phyloP scores from a whole-genome alignment of 352 stramenopile genomes.

The Phytophthora chlamydospora region DNA sequence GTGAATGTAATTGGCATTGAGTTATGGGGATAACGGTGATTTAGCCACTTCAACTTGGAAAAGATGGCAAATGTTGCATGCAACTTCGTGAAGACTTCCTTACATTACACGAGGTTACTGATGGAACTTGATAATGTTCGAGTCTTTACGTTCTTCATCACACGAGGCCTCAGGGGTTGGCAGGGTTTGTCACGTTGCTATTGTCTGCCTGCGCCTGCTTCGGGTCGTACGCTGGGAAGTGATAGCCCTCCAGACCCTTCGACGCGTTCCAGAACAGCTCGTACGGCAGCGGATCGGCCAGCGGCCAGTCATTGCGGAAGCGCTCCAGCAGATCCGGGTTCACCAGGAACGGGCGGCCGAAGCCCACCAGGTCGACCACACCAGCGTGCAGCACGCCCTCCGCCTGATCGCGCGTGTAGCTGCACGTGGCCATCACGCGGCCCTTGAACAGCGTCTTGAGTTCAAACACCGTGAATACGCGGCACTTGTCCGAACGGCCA shows the following conservation, averaged over 20 bases:
- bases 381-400: constrained; percentile 41
- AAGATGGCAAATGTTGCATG: no score
- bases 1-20: no score
- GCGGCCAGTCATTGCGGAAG: constrained; percentile 12
- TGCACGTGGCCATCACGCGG: constrained; percentile 32
- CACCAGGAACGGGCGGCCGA: constrained; percentile 38
- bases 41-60: no score
- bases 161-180: no score
- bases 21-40: no score
- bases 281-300: constrained; percentile 10
- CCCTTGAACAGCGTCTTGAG: constrained; percentile 39
- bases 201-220: constrained; percentile 8
- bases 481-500: constrained; percentile 36
- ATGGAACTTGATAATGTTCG: no score
- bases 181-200: constrained; percentile 9
- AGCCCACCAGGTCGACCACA: constrained; percentile 37
- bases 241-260: constrained; percentile 23
- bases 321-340: constrained; percentile 28
- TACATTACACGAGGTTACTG: no score
- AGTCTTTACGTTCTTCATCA: no score
- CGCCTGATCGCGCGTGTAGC: constrained; percentile 44
- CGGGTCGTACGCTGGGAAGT: constrained; percentile 22
- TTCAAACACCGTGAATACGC: constrained; percentile 33
- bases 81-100: no score
- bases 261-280: constrained; percentile 27